Percentiles rank a stretch among this genome's conserved stretches.
Conservation (phyloP, 345 rosid species). For the Moringa oleifera region DNA sequence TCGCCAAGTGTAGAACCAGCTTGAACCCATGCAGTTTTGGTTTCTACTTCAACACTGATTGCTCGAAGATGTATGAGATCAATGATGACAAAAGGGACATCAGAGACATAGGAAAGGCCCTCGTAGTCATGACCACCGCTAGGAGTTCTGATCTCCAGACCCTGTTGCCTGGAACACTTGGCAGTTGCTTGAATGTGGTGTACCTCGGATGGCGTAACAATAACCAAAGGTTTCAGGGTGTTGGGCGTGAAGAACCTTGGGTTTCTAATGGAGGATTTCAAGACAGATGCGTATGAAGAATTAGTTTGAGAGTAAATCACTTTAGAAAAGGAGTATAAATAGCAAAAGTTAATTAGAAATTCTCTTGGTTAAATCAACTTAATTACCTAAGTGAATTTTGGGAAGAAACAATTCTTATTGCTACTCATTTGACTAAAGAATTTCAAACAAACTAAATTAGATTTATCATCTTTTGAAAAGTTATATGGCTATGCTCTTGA, state of each 20-base stretch:
- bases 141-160: slow-evolving; percentile 15
- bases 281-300: background rate
- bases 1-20: slow-evolving; percentile 12
- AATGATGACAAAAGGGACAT: slow-evolving; percentile 12
- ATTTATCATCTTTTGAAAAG: no score
- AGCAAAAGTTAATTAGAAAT: no score
- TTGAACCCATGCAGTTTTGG: slow-evolving; percentile 19
- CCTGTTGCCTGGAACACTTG: background rate
- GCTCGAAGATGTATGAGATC: slow-evolving; percentile 15
- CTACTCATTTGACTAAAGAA: no score
- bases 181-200: slow-evolving; percentile 10
- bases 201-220: slow-evolving; percentile 7
- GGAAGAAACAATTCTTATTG: no score
- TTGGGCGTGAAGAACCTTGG: background rate
- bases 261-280: background rate
- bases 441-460: no score
- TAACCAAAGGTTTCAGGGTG: slow-evolving; percentile 12
- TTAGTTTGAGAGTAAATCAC: background rate
- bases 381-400: no score
- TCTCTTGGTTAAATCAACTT: no score
- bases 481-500: no score
- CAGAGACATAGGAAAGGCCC: slow-evolving; percentile 5
- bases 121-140: slow-evolving; percentile 15
- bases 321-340: no score
- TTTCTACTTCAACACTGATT: slow-evolving; percentile 5